Conservation (phyloP, 2,329 filamentous ascomycete genomes). For the Pseudocercospora fuligena region DNA sequence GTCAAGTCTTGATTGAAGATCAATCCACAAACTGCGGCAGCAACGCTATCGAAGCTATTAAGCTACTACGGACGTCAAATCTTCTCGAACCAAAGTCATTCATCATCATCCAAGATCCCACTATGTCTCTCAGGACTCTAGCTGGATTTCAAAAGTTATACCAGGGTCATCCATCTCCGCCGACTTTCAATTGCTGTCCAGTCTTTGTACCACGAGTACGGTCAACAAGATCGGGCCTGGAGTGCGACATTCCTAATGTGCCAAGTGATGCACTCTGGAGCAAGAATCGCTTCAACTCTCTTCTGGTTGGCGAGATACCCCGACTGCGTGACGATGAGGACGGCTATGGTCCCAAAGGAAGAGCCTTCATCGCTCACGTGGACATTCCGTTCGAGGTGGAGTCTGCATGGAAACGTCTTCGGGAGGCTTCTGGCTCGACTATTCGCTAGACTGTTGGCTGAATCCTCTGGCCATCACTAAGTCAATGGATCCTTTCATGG, state of each 20-base stretch:
- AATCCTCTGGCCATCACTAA: background rate
- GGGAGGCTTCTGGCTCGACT: background rate
- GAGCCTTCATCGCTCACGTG: constrained; percentile 51
- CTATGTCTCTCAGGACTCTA: constrained; percentile 50
- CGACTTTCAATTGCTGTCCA: constrained; percentile 41
- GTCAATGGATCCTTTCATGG: constrained; percentile 1
- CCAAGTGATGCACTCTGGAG: constrained; percentile 42
- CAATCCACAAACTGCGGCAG: constrained; percentile 54
- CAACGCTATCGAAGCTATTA: constrained; percentile 47
- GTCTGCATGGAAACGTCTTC: constrained; percentile 30
- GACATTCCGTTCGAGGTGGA: constrained; percentile 47
- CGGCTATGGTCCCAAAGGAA: constrained; percentile 53
- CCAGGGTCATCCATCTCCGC: constrained; percentile 26
- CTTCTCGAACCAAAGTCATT: constrained; percentile 34
- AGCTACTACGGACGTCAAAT: constrained; percentile 42
- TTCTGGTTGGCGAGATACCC: constrained; percentile 52
- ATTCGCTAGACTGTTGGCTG: background rate
- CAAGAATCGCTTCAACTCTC: constrained; percentile 46
- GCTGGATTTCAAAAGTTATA: constrained; percentile 50
- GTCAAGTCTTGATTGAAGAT: constrained; percentile 47
- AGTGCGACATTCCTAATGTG: constrained; percentile 15
- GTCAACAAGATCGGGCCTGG: constrained; percentile 3
- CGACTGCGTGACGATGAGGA: constrained; percentile 49
- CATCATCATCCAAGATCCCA: constrained; percentile 53
- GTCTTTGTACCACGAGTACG: constrained; percentile 39